phyloP scores from a whole-genome alignment of 139 green algal species.

The Gonium pectorale region DNA sequence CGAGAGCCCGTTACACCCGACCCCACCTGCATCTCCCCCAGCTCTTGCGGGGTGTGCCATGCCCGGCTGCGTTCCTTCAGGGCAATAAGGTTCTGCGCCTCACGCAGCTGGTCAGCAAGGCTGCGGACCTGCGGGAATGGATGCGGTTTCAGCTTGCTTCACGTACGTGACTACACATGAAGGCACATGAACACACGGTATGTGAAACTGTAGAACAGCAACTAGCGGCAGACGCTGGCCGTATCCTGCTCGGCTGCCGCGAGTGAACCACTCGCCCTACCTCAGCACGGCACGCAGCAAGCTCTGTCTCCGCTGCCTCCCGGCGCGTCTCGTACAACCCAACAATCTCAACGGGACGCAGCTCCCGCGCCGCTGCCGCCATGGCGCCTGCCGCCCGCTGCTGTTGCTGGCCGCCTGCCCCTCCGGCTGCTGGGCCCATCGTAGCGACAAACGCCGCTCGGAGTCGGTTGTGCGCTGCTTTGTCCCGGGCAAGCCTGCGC shows the following conservation, averaged over 20 bases:
- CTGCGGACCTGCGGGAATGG: conserved; percentile 48
- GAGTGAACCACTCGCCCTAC: conserved; percentile 47
- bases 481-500: conserved; percentile 65
- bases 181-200: too few species aligned
- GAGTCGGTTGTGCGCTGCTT: conserved; percentile 59
- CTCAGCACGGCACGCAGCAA: conserved; percentile 65
- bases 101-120: conserved; percentile 66
- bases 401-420: background rate
- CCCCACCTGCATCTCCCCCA: conserved; percentile 49
- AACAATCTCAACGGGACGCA: conserved; percentile 82
- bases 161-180: too few species aligned
- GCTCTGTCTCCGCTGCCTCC: conserved; percentile 67
- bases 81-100: conserved; percentile 74
- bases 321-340: conserved; percentile 76
- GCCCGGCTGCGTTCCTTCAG: conserved; percentile 55
- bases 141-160: too few species aligned
- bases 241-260: too few species aligned
- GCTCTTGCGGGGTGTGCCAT: conserved; percentile 42
- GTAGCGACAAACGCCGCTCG: conserved; percentile 15
- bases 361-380: conserved; percentile 72
- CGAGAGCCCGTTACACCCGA: too few species aligned
- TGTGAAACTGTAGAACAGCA: too few species aligned
- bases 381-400: conserved; percentile 58
- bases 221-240: too few species aligned
- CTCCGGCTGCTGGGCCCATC: background rate